Conservation (phyloP, 139 green algal genomes). For the Coelastrella sp. region DNA sequence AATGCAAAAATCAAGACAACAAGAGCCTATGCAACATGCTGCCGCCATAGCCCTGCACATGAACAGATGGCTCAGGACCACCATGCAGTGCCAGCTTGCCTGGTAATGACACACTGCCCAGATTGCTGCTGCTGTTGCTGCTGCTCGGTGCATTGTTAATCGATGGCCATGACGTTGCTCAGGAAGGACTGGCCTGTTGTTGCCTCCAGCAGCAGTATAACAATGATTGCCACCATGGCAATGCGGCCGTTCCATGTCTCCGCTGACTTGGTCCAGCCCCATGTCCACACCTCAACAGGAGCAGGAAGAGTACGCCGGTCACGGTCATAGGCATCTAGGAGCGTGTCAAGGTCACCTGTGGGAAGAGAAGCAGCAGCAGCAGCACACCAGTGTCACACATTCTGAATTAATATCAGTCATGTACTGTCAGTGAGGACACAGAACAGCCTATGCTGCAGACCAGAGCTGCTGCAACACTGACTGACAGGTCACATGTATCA, state of each 20-base stretch:
- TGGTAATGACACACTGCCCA: too few species aligned
- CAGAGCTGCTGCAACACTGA: neutral
- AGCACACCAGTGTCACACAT: neutral
- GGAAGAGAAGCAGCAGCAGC: neutral
- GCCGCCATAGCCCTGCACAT: too few species aligned
- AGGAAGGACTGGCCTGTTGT: slow-evolving; percentile 76
- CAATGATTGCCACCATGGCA: slow-evolving; percentile 80
- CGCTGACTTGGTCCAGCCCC: slow-evolving; percentile 94
- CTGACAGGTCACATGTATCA: neutral
- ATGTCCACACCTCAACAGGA: slow-evolving; percentile 88
- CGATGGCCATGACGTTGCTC: slow-evolving; percentile 48
- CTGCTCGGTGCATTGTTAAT: neutral
- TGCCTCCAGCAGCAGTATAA: slow-evolving; percentile 87
- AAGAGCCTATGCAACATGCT: too few species aligned
- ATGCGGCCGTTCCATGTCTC: slow-evolving; percentile 97
- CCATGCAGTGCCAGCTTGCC: too few species aligned
- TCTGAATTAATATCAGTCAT: neutral
- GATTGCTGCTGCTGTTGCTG: too few species aligned
- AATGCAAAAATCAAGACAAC: too few species aligned
- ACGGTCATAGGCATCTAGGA: slow-evolving; percentile 95
- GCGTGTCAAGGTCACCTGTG: slow-evolving; percentile 83
- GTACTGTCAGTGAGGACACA: too few species aligned
- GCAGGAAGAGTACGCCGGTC: slow-evolving; percentile 87
- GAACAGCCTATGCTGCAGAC: too few species aligned
- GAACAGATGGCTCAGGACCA: too few species aligned